These are phyloP conservation scores for Articulospora tetracladia DNA, from an alignment of 495 filamentous ascomycete genomes.

Conservation along the genomic window DNA sequence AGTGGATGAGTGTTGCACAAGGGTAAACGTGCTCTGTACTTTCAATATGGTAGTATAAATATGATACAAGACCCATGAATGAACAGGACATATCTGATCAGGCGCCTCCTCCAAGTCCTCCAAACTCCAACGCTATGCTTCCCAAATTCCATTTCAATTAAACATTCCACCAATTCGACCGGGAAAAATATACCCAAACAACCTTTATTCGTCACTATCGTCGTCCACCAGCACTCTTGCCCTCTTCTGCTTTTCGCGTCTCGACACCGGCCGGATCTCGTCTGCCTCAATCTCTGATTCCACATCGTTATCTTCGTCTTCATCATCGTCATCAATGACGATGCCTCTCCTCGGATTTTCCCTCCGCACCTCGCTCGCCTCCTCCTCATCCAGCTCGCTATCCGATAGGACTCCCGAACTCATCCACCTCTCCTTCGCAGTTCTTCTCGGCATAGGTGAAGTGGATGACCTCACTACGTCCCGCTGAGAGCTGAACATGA, in stretches of 20 bases:
- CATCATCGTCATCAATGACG: not conserved
- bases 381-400: not conserved
- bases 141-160: not conserved
- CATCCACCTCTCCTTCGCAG: not conserved
- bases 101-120: not conserved
- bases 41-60: too few species aligned
- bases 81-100: too few species aligned
- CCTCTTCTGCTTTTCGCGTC: constrained; percentile 19
- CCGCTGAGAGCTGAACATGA: not conserved
- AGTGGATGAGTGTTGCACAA: too few species aligned
- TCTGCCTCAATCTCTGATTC: not conserved
- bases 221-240: constrained; percentile 21
- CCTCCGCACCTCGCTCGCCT: not conserved
- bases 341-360: not conserved
- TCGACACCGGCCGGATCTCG: constrained; percentile 4
- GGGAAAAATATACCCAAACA: constrained; percentile 5
- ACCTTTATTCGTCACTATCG: constrained; percentile 30
- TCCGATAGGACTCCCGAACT: not conserved
- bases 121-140: constrained; percentile 19
- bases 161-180: too few species aligned
- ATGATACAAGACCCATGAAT: too few species aligned
- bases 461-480: not conserved
- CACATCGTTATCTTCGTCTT: too few species aligned
- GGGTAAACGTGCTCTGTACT: too few species aligned
- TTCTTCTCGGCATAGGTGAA: not conserved